Percentiles rank a stretch among this genome's conserved stretches.
These are phyloP conservation scores for Suillus placidus DNA, from an alignment of 768 basidiomycete species.

Conservation along the genomic window DNA sequence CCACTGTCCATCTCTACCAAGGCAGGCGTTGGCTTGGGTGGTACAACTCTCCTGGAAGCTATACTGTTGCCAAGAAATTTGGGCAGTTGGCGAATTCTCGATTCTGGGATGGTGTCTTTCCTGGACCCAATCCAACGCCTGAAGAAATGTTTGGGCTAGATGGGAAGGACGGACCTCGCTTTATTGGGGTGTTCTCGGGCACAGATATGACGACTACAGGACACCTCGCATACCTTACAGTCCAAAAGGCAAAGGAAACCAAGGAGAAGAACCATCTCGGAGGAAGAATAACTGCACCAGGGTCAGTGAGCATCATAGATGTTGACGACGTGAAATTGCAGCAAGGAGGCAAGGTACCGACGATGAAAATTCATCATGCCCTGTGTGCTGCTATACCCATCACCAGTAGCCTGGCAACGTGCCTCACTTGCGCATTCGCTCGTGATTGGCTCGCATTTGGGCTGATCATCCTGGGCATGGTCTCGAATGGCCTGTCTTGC, in stretches of 20 bases:
- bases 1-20: conserved; percentile 35
- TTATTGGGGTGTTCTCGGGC: conserved; percentile 30
- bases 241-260: conserved; percentile 16
- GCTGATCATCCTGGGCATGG: conserved; percentile 37
- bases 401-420: conserved; percentile 23
- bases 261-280: neutral
- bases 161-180: conserved; percentile 31
- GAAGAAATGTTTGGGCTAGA: conserved; percentile 32
- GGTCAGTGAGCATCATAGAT: conserved; percentile 25
- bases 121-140: conserved; percentile 32
- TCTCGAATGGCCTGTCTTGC: conserved; percentile 36
- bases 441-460: conserved; percentile 34
- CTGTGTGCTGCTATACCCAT: conserved; percentile 30
- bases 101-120: conserved; percentile 38
- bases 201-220: conserved; percentile 32
- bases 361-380: conserved; percentile 6
- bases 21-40: conserved; percentile 38
- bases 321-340: conserved; percentile 27
- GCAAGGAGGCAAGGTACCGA: conserved; percentile 15
- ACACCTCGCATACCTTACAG: conserved; percentile 34
- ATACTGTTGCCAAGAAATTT: conserved; percentile 36
- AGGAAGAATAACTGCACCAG: conserved; percentile 24
- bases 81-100: conserved; percentile 31
- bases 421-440: conserved; percentile 28
- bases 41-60: conserved; percentile 42